phyloP scores from a whole-genome alignment of 2,329 filamentous ascomycete species.

The Curvularia sp. region DNA sequence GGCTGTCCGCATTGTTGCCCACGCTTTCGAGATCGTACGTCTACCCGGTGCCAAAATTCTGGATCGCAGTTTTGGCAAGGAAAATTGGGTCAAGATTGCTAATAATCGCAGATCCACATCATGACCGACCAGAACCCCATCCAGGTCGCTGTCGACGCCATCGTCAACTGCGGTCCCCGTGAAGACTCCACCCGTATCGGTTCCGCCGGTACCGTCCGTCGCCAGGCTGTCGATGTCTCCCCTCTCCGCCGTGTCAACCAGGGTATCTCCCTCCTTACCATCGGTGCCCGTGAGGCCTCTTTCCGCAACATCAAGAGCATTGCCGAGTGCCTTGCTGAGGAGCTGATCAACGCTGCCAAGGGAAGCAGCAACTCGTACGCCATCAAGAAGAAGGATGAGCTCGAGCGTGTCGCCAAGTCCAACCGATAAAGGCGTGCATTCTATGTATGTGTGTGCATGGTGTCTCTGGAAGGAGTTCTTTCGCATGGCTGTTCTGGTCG shows the following conservation, averaged over 20 bases:
- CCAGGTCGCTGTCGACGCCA: slow-evolving; percentile 98
- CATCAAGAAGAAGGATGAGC: slow-evolving; percentile 99
- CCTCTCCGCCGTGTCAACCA: slow-evolving; percentile 99
- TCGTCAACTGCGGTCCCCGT: slow-evolving; percentile 99
- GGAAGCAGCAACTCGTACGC: slow-evolving; percentile 99
- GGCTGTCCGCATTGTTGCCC: slow-evolving; percentile 98
- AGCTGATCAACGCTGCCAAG: slow-evolving; percentile 99
- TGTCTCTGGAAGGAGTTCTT: slow-evolving; percentile 48
- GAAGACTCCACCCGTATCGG: slow-evolving; percentile 99
- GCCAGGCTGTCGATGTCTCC: slow-evolving; percentile 99
- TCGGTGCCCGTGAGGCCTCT: slow-evolving; percentile 95
- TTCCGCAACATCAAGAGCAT: slow-evolving; percentile 99
- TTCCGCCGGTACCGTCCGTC: slow-evolving; percentile 98
- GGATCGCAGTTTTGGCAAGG: neutral
- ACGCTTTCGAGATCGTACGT: slow-evolving; percentile 99
- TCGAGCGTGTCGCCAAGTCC: slow-evolving; percentile 99
- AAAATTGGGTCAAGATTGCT: slow-evolving; percentile 16
- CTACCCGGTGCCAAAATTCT: neutral
- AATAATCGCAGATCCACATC: slow-evolving; percentile 83
- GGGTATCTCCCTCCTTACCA: slow-evolving; percentile 98
- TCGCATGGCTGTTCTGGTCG: slow-evolving; percentile 39
- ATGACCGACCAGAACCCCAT: slow-evolving; percentile 99
- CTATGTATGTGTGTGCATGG: slow-evolving; percentile 35
- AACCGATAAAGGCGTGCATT: slow-evolving; percentile 82
- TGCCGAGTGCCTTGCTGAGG: slow-evolving; percentile 98